Evolutionary conservation across 163 green algal genomes (phyloP).

Genomic region (Chlamydomonas reinhardtii): DNA sequence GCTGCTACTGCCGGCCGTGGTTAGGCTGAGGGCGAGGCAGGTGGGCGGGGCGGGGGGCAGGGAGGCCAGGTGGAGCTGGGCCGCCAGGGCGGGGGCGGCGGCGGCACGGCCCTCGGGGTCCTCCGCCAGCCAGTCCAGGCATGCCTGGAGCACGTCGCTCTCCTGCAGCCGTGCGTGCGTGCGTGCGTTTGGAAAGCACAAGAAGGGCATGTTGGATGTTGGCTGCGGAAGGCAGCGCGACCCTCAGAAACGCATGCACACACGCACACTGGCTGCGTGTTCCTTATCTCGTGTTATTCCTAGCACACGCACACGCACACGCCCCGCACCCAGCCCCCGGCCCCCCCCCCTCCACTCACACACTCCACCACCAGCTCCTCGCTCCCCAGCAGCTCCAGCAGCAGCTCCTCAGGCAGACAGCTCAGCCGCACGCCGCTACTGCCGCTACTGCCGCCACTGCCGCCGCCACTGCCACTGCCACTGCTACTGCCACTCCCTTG

Average conservation of each 20-base stretch:
- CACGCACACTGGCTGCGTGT: too few relatives aligned
- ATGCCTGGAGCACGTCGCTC: conserved; percentile 52
- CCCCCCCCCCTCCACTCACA: conserved; percentile 41
- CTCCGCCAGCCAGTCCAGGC: conserved; percentile 19
- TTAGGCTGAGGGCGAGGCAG: too few relatives aligned
- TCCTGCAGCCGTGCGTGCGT: conserved; percentile 26
- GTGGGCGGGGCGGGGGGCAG: not conserved
- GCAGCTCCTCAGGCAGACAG: conserved; percentile 49
- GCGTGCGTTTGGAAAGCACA: too few relatives aligned
- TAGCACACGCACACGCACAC: not conserved
- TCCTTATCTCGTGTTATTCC: too few relatives aligned
- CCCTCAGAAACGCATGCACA: too few relatives aligned
- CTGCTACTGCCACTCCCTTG: not conserved
- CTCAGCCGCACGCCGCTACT: not conserved
- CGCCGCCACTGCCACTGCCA: not conserved
- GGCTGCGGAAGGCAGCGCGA: too few relatives aligned
- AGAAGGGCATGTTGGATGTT: too few relatives aligned
- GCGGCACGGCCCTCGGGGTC: not conserved
- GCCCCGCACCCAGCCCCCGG: too few relatives aligned
- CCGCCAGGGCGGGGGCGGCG: not conserved
- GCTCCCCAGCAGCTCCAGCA: conserved; percentile 56
- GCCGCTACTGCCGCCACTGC: not conserved
- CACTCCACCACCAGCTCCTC: conserved; percentile 54
- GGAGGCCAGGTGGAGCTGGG: not conserved
- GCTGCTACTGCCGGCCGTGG: not conserved